These are phyloP conservation scores for Mycogone perniciosa DNA, from an alignment of 2,329 filamentous ascomycete genomes.

Conservation along the genomic window DNA sequence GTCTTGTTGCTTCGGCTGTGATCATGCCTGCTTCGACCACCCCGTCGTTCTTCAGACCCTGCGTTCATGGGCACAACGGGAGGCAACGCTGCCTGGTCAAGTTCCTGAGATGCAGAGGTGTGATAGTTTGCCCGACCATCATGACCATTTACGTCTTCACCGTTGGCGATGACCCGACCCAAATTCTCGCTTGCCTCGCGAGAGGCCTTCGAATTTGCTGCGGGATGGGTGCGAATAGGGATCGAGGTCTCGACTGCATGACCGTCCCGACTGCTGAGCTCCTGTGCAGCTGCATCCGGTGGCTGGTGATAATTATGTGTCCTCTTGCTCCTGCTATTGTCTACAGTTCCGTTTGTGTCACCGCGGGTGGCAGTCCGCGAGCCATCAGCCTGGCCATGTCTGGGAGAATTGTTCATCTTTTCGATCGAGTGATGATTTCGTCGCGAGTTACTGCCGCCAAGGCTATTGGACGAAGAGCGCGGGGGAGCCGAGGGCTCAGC, in stretches of 20 bases:
- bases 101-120: slow-evolving; percentile 18
- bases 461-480: slow-evolving; percentile 67
- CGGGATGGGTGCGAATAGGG: slow-evolving; percentile 39
- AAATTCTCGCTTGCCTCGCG: slow-evolving; percentile 76
- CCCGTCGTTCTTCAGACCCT: slow-evolving; percentile 41
- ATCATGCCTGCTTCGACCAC: slow-evolving; percentile 53
- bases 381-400: slow-evolving; percentile 32
- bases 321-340: slow-evolving; percentile 27
- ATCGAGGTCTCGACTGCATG: slow-evolving; percentile 33
- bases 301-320: slow-evolving; percentile 19
- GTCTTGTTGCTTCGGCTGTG: slow-evolving; percentile 52
- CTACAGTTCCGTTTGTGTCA: slow-evolving; percentile 23
- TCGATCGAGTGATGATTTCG: slow-evolving; percentile 41
- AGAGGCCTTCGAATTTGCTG: slow-evolving; percentile 48
- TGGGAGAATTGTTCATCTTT: slow-evolving; percentile 37
- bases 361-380: slow-evolving; percentile 29
- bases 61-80: slow-evolving; percentile 39
- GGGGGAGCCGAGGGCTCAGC: slow-evolving; percentile 70
- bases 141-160: slow-evolving; percentile 26
- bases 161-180: slow-evolving; percentile 56
- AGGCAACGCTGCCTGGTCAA: slow-evolving; percentile 40
- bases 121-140: slow-evolving; percentile 20
- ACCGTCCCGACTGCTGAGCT: slow-evolving; percentile 35
- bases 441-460: slow-evolving; percentile 36
- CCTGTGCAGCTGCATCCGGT: slow-evolving; percentile 35